Percentiles rank a stretch among this genome's conserved stretches.
Evolutionary conservation across 345 rosid genomes (phyloP).

Genomic region (Hypericum perforatum): DNA sequence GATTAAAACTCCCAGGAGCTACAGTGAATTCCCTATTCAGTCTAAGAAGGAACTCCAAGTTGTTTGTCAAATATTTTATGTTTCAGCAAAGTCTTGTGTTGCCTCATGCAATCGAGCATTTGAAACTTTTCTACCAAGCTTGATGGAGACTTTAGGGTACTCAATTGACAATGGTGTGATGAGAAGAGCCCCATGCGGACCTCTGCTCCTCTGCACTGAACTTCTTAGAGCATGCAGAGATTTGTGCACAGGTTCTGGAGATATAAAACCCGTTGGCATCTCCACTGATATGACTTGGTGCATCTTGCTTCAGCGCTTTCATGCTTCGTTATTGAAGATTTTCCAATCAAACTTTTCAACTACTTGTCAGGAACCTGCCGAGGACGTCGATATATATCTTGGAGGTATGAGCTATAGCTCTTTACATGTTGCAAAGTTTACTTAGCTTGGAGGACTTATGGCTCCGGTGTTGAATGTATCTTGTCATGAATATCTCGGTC

Average conservation of each 20-base stretch:
- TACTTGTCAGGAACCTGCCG: slow-evolving; percentile 19
- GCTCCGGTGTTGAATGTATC: too few species aligned
- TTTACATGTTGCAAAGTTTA: slow-evolving; percentile 9
- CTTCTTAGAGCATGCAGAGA: slow-evolving; percentile 72
- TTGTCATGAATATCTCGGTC: too few species aligned
- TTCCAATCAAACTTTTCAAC: slow-evolving; percentile 33
- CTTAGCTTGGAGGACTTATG: not conserved
- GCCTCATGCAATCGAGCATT: slow-evolving; percentile 53
- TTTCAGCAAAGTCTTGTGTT: slow-evolving; percentile 53
- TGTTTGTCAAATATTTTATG: slow-evolving; percentile 53
- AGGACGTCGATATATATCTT: slow-evolving; percentile 33
- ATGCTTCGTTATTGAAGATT: slow-evolving; percentile 35
- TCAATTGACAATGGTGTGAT: slow-evolving; percentile 19
- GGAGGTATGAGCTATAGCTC: slow-evolving; percentile 38
- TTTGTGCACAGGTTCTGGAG: slow-evolving; percentile 25
- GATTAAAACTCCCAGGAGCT: slow-evolving; percentile 34
- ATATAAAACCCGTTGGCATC: slow-evolving; percentile 14
- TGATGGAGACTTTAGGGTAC: slow-evolving; percentile 46
- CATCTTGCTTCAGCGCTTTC: slow-evolving; percentile 38
- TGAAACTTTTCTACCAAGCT: slow-evolving; percentile 39
- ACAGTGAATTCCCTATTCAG: slow-evolving; percentile 33
- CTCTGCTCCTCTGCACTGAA: slow-evolving; percentile 54
- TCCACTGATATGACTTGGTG: slow-evolving; percentile 37
- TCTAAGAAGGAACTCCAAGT: slow-evolving; percentile 47
- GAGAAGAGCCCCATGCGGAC: slow-evolving; percentile 44